Base-by-base conservation (phyloP, 345 rosid species). In the Streptanthus diversifolius region DNA sequence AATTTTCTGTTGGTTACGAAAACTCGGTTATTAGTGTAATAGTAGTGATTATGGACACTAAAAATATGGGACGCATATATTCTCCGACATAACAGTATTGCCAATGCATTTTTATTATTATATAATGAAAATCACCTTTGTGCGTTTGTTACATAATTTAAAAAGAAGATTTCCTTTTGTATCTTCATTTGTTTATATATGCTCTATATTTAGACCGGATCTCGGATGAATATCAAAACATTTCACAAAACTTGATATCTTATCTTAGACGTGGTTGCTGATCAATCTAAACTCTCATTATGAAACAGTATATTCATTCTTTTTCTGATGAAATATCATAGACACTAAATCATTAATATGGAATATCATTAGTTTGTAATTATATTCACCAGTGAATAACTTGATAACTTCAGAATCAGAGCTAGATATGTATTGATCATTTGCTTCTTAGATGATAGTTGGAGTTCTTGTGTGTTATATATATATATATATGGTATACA, bases 81-180 rank as follows among this genome's bases (percentile, higher is more conserved):
- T 69, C 79, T 75, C 79, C 74, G 75, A 76, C 36, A 62, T 53
- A 43, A 68, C 74, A 68, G 64, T 68, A 21, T n/a, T 58, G 27
- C 59, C n/a, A 24, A 36, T 68, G 8, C 18, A n/a, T 41, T 61
- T 51, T 45, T 17, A 18, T 4, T 6, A 15, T 15, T 59, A 21
- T 60, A 48, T 29, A 49, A n/a, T 40, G 7, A 12, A 55, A 66
- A 24, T 47, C 44, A 66, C 67, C 8, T 74, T 47, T 57, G 9
- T 45, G 25, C n/a, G 12, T 40, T 68, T 33, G 58, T 64, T 45
- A 47, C 37, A 57, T 73, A 35, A 18, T 33, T 67, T 48, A 6
- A 27, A 73, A 74, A 57, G 54, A 74, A 74, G 45, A 39, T 37
- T 11, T 66, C 62, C 66, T 63, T 67, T 74, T 66, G 44, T 37